Evolutionary conservation across 2,329 filamentous ascomycete genomes (phyloP), one percentile per base, ranked within the genome.

Genomic region (Penicillium hesseltinei): DNA sequence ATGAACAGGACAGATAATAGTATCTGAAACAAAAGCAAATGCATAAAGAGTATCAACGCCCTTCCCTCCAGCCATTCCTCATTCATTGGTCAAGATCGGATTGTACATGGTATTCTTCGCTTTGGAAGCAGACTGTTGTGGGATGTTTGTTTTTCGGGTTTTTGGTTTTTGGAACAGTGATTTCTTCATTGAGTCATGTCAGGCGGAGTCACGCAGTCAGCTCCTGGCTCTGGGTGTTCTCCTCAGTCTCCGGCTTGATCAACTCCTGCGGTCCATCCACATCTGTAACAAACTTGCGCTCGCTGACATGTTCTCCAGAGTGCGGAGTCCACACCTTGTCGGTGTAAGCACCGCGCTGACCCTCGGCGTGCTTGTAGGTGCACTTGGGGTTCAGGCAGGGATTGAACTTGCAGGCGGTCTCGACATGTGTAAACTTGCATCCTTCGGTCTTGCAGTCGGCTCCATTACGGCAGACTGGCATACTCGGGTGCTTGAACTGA

Each of bases 311-410:
- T 84, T 80, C 65, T 82, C 83, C 29, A 75, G 66, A 51, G 60
- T 62, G 36, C 82, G 84, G 84, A 19, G 88, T 92, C 93, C 93
- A 97, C 29, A 95, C 91, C 78, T 96, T 97, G 74, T 95, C 91
- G 60, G 88, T 84, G 75, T 92, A 93, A 15, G 84, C 85, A 50
- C 90, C 91, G 66, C 90, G 86, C 78, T 99, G 94, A 13, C 93
- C 94, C 54, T 95, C 91, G 40, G 87, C 89, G 74, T 99, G 94
- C 75, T 92, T 92, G 79, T 91, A 97, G 5, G 87, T 82, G 74
- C 94, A 99, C 66, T 80, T 84, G n/a, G 88, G 84, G 77, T 97
- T 97, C 62, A 91, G 84, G 77, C 94, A 99, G 0, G 93, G 94
- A 66, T 87, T 92, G 78, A 89, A 97, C 72, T 87, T 92, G 86